Percentiles rank a stretch among this genome's conserved stretches.
Conservation (phyloP, 108 stramenopile genomes). For the Skeletonema menzelii region DNA sequence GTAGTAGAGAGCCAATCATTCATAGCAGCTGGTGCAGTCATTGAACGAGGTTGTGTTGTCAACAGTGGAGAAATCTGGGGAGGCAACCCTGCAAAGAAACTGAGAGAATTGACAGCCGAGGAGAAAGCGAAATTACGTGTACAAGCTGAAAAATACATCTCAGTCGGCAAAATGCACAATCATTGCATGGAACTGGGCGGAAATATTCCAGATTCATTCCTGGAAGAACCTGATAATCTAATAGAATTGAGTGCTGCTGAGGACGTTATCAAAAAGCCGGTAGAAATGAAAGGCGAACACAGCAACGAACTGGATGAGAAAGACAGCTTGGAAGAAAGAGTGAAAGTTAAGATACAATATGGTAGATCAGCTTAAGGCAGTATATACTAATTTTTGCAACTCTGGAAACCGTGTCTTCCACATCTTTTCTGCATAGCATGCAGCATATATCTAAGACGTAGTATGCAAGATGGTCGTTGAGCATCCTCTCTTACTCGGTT, state of each 20-base stretch:
- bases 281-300: neutral
- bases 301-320: neutral
- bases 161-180: conserved; percentile 59
- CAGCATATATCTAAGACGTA: too few species aligned
- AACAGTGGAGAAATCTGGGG: conserved; percentile 84
- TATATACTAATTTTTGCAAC: too few species aligned
- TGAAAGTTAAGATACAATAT: neutral
- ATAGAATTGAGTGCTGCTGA: neutral
- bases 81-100: conserved; percentile 81
- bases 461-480: too few species aligned
- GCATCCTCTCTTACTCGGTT: too few species aligned
- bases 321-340: neutral
- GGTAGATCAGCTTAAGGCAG: neutral
- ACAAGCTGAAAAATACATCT: conserved; percentile 78
- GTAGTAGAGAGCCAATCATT: conserved; percentile 67
- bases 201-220: conserved; percentile 44
- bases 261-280: neutral
- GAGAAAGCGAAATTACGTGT: conserved; percentile 68
- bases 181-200: conserved; percentile 84
- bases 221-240: conserved; percentile 6
- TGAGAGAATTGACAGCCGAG: conserved; percentile 71
- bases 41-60: conserved; percentile 55
- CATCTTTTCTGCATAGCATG: too few species aligned
- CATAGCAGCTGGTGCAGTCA: conserved; percentile 82
- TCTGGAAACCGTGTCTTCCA: too few species aligned